Evolutionary conservation across 2,329 filamentous ascomycete species (phyloP).

Genomic region (Fusarium drepaniforme): DNA sequence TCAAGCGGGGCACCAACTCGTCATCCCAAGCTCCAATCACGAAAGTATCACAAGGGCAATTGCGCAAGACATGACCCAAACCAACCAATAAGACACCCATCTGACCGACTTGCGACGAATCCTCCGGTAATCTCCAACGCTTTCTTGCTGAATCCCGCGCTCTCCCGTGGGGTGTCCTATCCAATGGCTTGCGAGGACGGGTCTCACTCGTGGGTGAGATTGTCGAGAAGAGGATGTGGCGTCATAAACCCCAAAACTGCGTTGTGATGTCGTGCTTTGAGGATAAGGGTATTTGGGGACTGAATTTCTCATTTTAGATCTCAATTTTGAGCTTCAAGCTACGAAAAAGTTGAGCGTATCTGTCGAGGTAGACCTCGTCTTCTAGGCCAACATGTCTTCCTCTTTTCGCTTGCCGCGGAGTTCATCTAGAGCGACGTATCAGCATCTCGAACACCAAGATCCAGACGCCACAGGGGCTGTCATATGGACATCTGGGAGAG

Average conservation of each 20-base stretch:
- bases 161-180: neutral
- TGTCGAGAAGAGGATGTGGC: neutral
- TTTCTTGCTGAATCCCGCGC: neutral
- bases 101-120: neutral
- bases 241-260: constrained; percentile 2
- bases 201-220: constrained; percentile 2
- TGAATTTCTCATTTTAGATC: neutral
- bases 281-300: neutral
- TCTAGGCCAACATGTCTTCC: neutral
- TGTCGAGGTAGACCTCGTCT: neutral
- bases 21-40: constrained; percentile 8
- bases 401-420: neutral
- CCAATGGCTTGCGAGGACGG: neutral
- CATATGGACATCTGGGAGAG: neutral
- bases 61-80: neutral
- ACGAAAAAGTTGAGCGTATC: neutral
- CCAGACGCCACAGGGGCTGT: neutral
- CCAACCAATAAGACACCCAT: neutral
- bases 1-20: constrained; percentile 4
- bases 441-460: neutral
- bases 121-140: neutral
- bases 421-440: neutral
- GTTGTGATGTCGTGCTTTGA: neutral
- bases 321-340: neutral
- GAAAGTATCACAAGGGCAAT: constrained; percentile 14